These are phyloP conservation scores for Botrytis tulipae DNA, from an alignment of 2,329 filamentous ascomycete genomes.

Conservation along the genomic window DNA sequence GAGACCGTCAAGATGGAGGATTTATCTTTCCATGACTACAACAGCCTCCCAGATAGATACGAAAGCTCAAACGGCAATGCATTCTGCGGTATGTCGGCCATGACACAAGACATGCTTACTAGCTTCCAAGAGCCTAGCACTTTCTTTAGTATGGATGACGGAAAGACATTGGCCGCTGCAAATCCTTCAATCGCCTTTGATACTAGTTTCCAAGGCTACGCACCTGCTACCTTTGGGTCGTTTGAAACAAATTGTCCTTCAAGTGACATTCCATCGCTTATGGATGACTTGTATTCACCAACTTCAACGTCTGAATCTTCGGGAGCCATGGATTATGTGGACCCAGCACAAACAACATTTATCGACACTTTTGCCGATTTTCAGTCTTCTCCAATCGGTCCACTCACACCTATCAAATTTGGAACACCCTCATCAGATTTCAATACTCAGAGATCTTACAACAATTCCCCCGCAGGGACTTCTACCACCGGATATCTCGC, in stretches of 20 bases:
- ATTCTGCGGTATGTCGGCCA: constrained; percentile 24
- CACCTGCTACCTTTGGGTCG: constrained; percentile 3
- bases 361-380: constrained; percentile 25
- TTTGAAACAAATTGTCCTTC: constrained; percentile 23
- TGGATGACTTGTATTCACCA: constrained; percentile 28
- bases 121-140: constrained; percentile 22
- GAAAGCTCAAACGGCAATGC: background rate
- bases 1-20: constrained; percentile 23
- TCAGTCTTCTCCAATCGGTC: constrained; percentile 21
- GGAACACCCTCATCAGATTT: constrained; percentile 15
- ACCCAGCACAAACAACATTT: constrained; percentile 34
- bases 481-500: constrained; percentile 7
- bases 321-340: constrained; percentile 29
- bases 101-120: constrained; percentile 24
- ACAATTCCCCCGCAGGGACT: background rate
- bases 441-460: constrained; percentile 1
- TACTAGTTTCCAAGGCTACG: constrained; percentile 18
- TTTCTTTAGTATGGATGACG: constrained; percentile 19
- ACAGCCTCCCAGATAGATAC: constrained; percentile 21
- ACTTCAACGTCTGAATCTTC: constrained; percentile 25
- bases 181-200: constrained; percentile 19
- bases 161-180: constrained; percentile 19
- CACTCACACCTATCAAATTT: constrained; percentile 18
- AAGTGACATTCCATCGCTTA: constrained; percentile 25
- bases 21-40: constrained; percentile 17